Conservation (phyloP, 306 rosid genomes). For the Alnus glutinosa region DNA sequence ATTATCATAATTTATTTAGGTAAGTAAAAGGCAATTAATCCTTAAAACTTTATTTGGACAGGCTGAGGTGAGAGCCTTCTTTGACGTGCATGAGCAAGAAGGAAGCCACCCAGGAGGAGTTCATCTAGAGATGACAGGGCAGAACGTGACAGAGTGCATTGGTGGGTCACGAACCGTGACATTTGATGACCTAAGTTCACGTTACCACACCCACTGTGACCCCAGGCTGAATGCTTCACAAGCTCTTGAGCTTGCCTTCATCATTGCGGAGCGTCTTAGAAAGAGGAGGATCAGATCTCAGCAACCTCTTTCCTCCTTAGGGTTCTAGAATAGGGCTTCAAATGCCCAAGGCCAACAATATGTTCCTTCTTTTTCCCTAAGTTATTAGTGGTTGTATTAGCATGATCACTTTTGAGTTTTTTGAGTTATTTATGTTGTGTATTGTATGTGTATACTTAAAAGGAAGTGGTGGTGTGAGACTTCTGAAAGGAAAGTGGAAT, state of each 20-base stretch:
- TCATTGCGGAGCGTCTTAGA: slow-evolving; percentile 89
- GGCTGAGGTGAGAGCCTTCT: slow-evolving; percentile 99
- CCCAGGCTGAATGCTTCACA: slow-evolving; percentile 97
- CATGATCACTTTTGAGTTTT: slow-evolving; percentile 6
- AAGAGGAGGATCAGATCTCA: slow-evolving; percentile 80
- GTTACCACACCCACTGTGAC: slow-evolving; percentile 99
- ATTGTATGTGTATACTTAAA: slow-evolving; percentile 48
- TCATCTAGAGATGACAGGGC: slow-evolving; percentile 98
- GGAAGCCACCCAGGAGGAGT: slow-evolving; percentile 98
- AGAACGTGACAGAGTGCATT: slow-evolving; percentile 98
- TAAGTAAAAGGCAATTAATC: neutral
- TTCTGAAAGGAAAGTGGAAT: slow-evolving; percentile 28
- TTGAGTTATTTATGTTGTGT: slow-evolving; percentile 32
- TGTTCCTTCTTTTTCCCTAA: slow-evolving; percentile 16
- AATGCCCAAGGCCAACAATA: slow-evolving; percentile 7
- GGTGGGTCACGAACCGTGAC: slow-evolving; percentile 97
- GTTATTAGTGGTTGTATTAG: slow-evolving; percentile 17
- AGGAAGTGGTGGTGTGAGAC: slow-evolving; percentile 43
- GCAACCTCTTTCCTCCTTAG: slow-evolving; percentile 37
- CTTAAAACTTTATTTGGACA: slow-evolving; percentile 27
- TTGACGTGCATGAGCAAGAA: slow-evolving; percentile 98
- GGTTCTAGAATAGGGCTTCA: slow-evolving; percentile 37
- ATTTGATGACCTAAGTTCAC: slow-evolving; percentile 86
- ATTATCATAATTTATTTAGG: too few species aligned
- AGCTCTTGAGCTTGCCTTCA: slow-evolving; percentile 95